These are phyloP conservation scores for Yamagishiella unicocca DNA, from an alignment of 139 green algal species.

Conservation along the genomic window DNA sequence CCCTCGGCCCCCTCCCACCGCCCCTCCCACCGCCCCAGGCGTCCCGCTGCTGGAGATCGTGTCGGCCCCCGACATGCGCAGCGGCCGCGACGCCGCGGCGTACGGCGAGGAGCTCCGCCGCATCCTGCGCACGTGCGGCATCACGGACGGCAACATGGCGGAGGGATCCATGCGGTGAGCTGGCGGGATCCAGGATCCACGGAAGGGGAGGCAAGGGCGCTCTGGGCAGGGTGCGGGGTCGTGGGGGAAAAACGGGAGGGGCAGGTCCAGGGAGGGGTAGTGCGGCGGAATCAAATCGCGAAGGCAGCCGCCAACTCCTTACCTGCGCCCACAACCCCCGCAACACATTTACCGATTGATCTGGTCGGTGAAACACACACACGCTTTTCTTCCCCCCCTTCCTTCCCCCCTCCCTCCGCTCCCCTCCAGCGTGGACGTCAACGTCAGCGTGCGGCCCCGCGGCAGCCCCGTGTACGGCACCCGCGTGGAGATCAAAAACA, in stretches of 20 bases:
- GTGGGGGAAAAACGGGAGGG: not conserved
- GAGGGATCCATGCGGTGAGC: slow-evolving; percentile 91
- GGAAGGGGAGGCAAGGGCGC: too few species aligned
- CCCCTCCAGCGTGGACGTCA: slow-evolving; percentile 69
- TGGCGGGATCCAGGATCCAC: too few species aligned
- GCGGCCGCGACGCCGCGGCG: slow-evolving; percentile 87
- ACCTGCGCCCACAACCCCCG: not conserved
- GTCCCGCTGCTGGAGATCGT: slow-evolving; percentile 96
- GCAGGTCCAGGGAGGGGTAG: not conserved
- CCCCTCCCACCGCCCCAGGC: not conserved
- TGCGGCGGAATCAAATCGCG: not conserved
- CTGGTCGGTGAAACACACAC: too few species aligned
- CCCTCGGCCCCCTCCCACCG: too few species aligned
- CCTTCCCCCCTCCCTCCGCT: not conserved
- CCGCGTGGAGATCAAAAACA: slow-evolving; percentile 99
- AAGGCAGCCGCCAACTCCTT: not conserved
- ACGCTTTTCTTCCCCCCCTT: too few species aligned
- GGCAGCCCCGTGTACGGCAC: slow-evolving; percentile 83
- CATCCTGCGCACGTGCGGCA: slow-evolving; percentile 89
- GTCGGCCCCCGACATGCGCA: slow-evolving; percentile 94
- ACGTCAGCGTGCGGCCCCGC: slow-evolving; percentile 84
- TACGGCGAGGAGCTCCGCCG: slow-evolving; percentile 94
- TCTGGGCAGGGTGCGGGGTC: not conserved
- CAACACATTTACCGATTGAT: too few species aligned
- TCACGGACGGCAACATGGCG: slow-evolving; percentile 93